Conservation (phyloP, 371 early-diverging fungal species). For the Mortierella sp. region DNA sequence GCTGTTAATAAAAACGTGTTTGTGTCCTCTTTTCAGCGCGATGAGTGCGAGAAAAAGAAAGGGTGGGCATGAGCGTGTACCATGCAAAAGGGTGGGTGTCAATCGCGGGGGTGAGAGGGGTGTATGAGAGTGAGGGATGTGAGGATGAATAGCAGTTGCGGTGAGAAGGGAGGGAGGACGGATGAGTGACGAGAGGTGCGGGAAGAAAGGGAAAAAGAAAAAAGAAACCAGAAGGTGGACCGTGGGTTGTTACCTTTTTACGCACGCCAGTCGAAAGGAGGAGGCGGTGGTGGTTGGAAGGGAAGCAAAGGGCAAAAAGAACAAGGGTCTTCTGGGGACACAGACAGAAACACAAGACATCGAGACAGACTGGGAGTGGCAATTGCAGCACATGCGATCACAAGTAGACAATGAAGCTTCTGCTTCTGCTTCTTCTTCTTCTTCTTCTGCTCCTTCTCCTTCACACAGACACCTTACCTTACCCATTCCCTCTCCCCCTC, state of each 20-base stretch:
- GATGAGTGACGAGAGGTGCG: neutral
- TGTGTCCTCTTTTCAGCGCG: neutral
- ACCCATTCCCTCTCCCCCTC: neutral
- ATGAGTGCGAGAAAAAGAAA: neutral
- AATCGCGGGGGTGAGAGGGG: neutral
- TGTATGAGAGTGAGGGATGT: neutral
- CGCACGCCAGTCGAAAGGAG: neutral
- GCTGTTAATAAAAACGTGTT: neutral
- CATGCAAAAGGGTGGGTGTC: neutral
- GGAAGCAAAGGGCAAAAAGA: neutral
- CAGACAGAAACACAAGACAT: neutral
- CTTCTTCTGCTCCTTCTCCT: neutral
- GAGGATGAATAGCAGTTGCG: neutral
- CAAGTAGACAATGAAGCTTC: neutral
- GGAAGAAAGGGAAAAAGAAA: neutral
- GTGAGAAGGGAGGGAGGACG: neutral
- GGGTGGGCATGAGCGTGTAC: neutral
- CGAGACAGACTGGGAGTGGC: neutral
- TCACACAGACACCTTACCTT: neutral
- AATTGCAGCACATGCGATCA: slow-evolving; percentile 15
- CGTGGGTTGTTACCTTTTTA: neutral
- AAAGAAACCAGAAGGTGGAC: neutral
- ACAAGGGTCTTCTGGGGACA: neutral
- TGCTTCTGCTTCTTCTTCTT: no score
- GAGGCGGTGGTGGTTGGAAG: neutral